Evolutionary conservation across 768 basidiomycete genomes (phyloP), one percentile per base, ranked within the genome.

Genomic region (Imleria badia): DNA sequence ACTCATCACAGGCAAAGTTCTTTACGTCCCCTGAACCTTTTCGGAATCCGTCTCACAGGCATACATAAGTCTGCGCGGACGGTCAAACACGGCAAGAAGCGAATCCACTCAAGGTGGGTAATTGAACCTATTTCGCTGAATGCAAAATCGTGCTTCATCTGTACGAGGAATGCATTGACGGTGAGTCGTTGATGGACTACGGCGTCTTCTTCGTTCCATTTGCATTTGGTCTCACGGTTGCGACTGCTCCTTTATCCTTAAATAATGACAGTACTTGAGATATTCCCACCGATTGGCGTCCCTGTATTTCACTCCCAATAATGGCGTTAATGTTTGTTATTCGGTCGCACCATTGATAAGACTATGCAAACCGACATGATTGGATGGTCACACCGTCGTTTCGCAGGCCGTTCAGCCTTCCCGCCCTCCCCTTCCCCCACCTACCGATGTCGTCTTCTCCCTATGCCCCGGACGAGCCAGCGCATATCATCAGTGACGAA

Each of bases 271-370:
- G n/a, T 23, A 6, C 17, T 44, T 11, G 19, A 9, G 6, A 35
- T 4, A 22, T 57, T 63, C 62, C 44, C 62, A 64, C 31, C 6
- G 0, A 1, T 15, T 22, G 15, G 0, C 12, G 30, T 45, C 54
- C 62, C 62, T 63, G 53, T 11, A 13, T 10, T 35, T 17, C 14
- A 10, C 14, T 23, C 14, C 39, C 44, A 63, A 45, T 35, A 17
- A 46, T 48, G 34, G 35, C 14, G 7, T 36, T 26, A 38, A 9
- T 5, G 14, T 46, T 31, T n/a, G 35, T 48, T 34, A 15, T 42
- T 20, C 6, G 50, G 41, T 46, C 40, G 11, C 22, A 19, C 6
- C 22, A 17, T 23, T 47, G 51, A 52, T 63, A 60, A 60, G 29
- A 51, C 51, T 2, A 6, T 20, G 13, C 12, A 30, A 22, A 38